Conservation (phyloP, 768 basidiomycete genomes). For the Tricholoma sp. region DNA sequence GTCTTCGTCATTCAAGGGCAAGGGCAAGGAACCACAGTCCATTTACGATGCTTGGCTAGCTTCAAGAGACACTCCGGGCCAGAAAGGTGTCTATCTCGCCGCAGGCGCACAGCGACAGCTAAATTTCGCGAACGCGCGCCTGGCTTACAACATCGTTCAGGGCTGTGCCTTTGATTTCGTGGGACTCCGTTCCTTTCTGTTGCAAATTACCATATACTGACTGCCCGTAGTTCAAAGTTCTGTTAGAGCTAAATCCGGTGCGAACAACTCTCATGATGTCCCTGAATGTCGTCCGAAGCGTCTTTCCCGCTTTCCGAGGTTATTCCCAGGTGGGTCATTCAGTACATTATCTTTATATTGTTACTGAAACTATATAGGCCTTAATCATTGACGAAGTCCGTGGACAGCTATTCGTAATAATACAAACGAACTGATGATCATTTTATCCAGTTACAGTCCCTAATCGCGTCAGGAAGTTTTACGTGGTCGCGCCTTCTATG, state of each 20-base stretch:
- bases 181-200: conserved; percentile 13
- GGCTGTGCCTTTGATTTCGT: conserved; percentile 54
- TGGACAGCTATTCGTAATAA: conserved; percentile 10
- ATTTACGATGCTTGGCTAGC: conserved; percentile 54
- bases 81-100: conserved; percentile 41
- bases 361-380: conserved; percentile 37
- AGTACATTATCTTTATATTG: conserved; percentile 7
- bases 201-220: conserved; percentile 7
- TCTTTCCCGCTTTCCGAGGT: conserved; percentile 78
- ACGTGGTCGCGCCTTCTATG: conserved; percentile 61
- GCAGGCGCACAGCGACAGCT: conserved; percentile 71
- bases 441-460: conserved; percentile 52
- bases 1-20: conserved; percentile 7
- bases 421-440: conserved; percentile 13
- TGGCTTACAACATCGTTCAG: conserved; percentile 51
- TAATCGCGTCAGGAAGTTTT: conserved; percentile 68
- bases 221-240: conserved; percentile 30
- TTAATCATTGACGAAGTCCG: conserved; percentile 80
- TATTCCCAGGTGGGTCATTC: conserved; percentile 61
- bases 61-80: conserved; percentile 46
- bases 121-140: conserved; percentile 46
- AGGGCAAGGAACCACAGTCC: conserved; percentile 20
- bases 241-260: conserved; percentile 56
- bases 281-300: conserved; percentile 66
- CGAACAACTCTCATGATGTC: conserved; percentile 68